These are phyloP conservation scores for Trametes cubensis DNA, from an alignment of 768 basidiomycete species.

Conservation along the genomic window DNA sequence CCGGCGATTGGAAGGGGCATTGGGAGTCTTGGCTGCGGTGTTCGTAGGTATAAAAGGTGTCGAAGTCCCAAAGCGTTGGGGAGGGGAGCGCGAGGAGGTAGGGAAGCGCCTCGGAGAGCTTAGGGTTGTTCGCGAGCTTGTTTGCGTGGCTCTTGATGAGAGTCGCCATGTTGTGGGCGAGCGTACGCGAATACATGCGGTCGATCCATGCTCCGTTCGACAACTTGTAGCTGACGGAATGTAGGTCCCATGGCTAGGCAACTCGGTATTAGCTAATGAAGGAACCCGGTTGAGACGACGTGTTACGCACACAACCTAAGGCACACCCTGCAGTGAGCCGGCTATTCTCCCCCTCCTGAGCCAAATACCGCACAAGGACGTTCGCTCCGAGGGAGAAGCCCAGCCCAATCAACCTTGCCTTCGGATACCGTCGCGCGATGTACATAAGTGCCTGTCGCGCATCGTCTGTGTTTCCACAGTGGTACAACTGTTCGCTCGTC, in stretches of 20 bases:
- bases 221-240: conserved; percentile 14
- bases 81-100: conserved; percentile 9
- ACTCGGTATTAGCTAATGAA: not conserved
- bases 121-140: conserved; percentile 41
- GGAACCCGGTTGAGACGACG: not conserved
- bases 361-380: conserved; percentile 85
- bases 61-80: conserved; percentile 12
- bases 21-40: not conserved
- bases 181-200: conserved; percentile 47
- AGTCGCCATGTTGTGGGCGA: conserved; percentile 59
- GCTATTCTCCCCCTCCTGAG: conserved; percentile 71
- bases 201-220: conserved; percentile 35
- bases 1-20: conserved; percentile 43
- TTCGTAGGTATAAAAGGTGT: conserved; percentile 31
- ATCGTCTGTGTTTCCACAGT: conserved; percentile 89
- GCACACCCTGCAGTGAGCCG: conserved; percentile 69
- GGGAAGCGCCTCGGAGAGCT: conserved; percentile 12
- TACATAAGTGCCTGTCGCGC: conserved; percentile 78
- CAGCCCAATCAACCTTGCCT: conserved; percentile 81
- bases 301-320: conserved; percentile 61
- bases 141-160: conserved; percentile 53
- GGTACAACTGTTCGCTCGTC: conserved; percentile 82
- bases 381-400: conserved; percentile 95
- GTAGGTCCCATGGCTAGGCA: conserved; percentile 6
- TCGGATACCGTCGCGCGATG: conserved; percentile 70